phyloP scores from a whole-genome alignment of 495 filamentous ascomycete species.

The Aspergillus kassunensis region DNA sequence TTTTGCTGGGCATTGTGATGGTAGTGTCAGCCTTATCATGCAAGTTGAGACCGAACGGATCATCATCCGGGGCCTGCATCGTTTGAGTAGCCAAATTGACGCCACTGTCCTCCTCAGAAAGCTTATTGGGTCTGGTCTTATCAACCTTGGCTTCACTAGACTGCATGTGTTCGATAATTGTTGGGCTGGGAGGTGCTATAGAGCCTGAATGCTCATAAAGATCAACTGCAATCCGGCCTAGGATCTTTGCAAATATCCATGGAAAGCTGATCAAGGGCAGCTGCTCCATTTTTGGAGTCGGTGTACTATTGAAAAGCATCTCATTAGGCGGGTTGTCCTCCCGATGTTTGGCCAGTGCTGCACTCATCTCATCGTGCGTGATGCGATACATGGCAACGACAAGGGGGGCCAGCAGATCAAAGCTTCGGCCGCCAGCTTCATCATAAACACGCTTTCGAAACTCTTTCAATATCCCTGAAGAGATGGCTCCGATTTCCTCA shows the following conservation, averaged over 20 bases:
- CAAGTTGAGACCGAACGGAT: slow-evolving; percentile 9
- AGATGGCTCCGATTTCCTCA: slow-evolving; percentile 70
- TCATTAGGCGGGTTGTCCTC: slow-evolving; percentile 29
- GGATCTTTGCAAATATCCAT: slow-evolving; percentile 74
- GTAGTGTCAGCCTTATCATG: background rate
- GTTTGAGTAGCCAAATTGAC: background rate
- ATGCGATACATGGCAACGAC: slow-evolving; percentile 83
- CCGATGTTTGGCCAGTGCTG: slow-evolving; percentile 39
- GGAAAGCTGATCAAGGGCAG: slow-evolving; percentile 91
- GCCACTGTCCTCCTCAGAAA: background rate
- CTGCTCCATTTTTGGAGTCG: slow-evolving; percentile 27
- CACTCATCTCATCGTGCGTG: slow-evolving; percentile 64
- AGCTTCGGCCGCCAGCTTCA: slow-evolving; percentile 57
- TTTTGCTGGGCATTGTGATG: background rate
- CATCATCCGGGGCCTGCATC: background rate
- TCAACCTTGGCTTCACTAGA: background rate
- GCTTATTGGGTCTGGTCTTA: background rate
- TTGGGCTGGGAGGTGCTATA: background rate
- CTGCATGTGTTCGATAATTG: background rate
- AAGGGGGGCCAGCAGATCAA: slow-evolving; percentile 60
- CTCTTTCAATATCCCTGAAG: slow-evolving; percentile 56
- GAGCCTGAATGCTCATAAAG: slow-evolving; percentile 17
- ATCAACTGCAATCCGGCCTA: slow-evolving; percentile 66
- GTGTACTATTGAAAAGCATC: slow-evolving; percentile 21
- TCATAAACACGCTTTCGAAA: slow-evolving; percentile 63